A percentile compares a stretch with the other conserved stretches of the same genome.
phyloP scores from a whole-genome alignment of 73 alveolate species.

The Strombidium stylifer region DNA sequence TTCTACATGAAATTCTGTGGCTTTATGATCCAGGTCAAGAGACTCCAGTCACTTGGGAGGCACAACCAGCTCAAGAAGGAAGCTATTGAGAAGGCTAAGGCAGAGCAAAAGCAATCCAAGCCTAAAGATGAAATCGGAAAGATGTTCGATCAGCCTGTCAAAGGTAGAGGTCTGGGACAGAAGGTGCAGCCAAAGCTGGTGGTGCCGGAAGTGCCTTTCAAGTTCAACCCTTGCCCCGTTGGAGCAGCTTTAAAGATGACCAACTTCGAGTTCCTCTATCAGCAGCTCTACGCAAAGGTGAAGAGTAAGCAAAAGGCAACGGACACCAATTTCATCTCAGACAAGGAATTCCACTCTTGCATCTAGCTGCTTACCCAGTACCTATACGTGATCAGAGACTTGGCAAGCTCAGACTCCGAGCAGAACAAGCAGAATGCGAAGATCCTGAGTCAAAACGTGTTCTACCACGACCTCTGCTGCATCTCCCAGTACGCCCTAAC shows the following conservation, averaged over 20 bases:
- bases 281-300: slow-evolving; percentile 40
- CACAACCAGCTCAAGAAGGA: slow-evolving; percentile 16
- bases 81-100: slow-evolving; percentile 6
- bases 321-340: too few species aligned
- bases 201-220: slow-evolving; percentile 20
- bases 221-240: slow-evolving; percentile 44
- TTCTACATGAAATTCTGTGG: slow-evolving; percentile 63
- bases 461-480: slow-evolving; percentile 42
- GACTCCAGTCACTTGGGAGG: slow-evolving; percentile 41
- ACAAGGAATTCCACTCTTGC: slow-evolving; percentile 52
- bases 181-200: background rate
- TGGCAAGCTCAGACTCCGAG: slow-evolving; percentile 55
- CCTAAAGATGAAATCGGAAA: too few species aligned
- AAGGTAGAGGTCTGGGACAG: background rate
- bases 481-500: slow-evolving; percentile 28
- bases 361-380: slow-evolving; percentile 40
- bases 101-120: slow-evolving; percentile 28
- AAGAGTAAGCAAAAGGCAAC: slow-evolving; percentile 39
- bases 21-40: slow-evolving; percentile 50
- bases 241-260: slow-evolving; percentile 61
- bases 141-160: too few species aligned
- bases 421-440: slow-evolving; percentile 49
- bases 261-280: slow-evolving; percentile 57
- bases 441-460: slow-evolving; percentile 49
- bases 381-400: slow-evolving; percentile 50